Conservation (phyloP, 306 rosid species). For the Phaseolus lunatus region DNA sequence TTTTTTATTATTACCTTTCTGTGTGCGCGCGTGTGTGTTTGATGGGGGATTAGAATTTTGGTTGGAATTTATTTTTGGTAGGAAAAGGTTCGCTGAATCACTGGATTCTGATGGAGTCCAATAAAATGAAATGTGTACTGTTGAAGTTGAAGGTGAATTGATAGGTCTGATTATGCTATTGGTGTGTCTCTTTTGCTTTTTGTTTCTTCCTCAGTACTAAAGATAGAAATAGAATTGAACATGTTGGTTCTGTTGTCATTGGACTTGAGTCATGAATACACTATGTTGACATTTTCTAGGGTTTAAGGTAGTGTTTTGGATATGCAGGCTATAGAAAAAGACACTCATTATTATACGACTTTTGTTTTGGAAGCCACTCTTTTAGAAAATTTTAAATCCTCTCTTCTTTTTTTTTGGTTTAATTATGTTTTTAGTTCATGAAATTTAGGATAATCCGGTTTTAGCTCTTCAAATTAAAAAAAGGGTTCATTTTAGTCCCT, state of each 20-base stretch:
- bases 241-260: conserved; percentile 14
- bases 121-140: conserved; percentile 13
- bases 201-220: background rate
- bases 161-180: conserved; percentile 8
- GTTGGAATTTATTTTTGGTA: background rate
- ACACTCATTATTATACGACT: background rate
- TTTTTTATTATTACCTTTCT: background rate
- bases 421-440: too few relatives aligned
- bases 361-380: background rate
- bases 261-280: background rate
- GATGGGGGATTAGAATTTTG: background rate
- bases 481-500: too few relatives aligned
- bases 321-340: too few relatives aligned
- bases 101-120: conserved; percentile 19
- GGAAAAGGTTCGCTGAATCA: background rate
- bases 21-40: background rate
- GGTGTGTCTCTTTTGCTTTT: conserved; percentile 5
- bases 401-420: too few relatives aligned
- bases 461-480: too few relatives aligned
- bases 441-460: too few relatives aligned
- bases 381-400: background rate
- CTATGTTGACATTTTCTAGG: conserved; percentile 20
- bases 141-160: background rate
- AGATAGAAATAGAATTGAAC: background rate
- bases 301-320: conserved; percentile 5